These are phyloP conservation scores for Eutrema yunnanense DNA, from an alignment of 345 rosid species.

Conservation along the genomic window DNA sequence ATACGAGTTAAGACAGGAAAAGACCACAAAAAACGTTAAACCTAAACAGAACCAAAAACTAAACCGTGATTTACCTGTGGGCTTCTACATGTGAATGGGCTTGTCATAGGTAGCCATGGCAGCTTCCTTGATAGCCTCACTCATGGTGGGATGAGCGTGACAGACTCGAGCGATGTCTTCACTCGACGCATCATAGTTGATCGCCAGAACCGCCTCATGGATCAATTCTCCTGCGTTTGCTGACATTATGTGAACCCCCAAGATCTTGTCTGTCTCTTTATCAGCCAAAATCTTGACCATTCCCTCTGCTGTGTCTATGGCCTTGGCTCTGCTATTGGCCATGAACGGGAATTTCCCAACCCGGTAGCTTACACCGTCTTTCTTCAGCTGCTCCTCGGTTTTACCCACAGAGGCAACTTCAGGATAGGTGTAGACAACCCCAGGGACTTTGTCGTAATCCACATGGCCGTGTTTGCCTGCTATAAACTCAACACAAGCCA, in stretches of 20 bases:
- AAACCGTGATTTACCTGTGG: conserved; percentile 13
- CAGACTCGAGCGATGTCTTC: conserved; percentile 97
- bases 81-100: conserved; percentile 79
- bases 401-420: conserved; percentile 97
- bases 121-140: conserved; percentile 99
- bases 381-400: conserved; percentile 97
- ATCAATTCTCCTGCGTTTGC: conserved; percentile 97
- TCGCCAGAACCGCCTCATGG: conserved; percentile 90
- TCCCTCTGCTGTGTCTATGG: conserved; percentile 92
- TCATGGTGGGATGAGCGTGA: conserved; percentile 99
- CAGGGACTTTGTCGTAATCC: conserved; percentile 96
- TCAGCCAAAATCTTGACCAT: conserved; percentile 89
- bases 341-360: conserved; percentile 97
- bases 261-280: conserved; percentile 88
- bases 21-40: not conserved
- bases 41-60: not conserved
- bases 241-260: conserved; percentile 96
- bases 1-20: not conserved
- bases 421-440: conserved; percentile 96
- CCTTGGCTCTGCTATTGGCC: conserved; percentile 99
- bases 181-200: conserved; percentile 79
- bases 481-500: conserved; percentile 96
- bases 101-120: conserved; percentile 99
- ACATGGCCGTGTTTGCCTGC: conserved; percentile 98
- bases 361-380: conserved; percentile 59